Evolutionary conservation across 345 rosid species (phyloP).

Genomic region (Alliaria petiolata): DNA sequence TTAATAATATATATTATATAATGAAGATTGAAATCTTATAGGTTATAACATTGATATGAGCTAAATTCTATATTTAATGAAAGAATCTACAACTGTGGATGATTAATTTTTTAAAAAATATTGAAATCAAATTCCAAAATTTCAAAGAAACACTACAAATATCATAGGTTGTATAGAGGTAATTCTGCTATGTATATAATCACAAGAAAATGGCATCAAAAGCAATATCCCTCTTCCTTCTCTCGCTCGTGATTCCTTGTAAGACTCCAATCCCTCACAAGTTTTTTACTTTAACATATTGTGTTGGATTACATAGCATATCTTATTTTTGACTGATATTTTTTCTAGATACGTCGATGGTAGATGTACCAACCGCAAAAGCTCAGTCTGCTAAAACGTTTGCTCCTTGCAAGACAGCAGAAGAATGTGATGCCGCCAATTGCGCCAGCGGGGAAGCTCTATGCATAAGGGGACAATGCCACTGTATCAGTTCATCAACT

Average conservation of each 20-base stretch:
- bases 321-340: not conserved
- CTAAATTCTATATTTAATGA: not conserved
- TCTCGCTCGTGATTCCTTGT: not conserved
- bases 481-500: not conserved
- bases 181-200: not conserved
- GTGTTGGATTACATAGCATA: not conserved
- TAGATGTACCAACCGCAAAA: not conserved
- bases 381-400: not conserved
- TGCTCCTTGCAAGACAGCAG: not conserved
- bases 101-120: not conserved
- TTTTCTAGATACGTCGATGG: not conserved
- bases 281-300: not conserved
- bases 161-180: not conserved
- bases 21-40: not conserved
- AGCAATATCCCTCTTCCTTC: not conserved
- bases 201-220: not conserved
- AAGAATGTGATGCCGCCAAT: slow-evolving; percentile 10
- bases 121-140: not conserved
- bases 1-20: not conserved
- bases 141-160: not conserved
- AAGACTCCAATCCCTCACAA: not conserved
- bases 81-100: not conserved
- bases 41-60: not conserved
- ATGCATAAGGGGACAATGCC: not conserved
- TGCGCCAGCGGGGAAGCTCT: not conserved